These are phyloP conservation scores for Stachybotrys elegans DNA, from an alignment of 2,329 filamentous ascomycete genomes.

Conservation along the genomic window DNA sequence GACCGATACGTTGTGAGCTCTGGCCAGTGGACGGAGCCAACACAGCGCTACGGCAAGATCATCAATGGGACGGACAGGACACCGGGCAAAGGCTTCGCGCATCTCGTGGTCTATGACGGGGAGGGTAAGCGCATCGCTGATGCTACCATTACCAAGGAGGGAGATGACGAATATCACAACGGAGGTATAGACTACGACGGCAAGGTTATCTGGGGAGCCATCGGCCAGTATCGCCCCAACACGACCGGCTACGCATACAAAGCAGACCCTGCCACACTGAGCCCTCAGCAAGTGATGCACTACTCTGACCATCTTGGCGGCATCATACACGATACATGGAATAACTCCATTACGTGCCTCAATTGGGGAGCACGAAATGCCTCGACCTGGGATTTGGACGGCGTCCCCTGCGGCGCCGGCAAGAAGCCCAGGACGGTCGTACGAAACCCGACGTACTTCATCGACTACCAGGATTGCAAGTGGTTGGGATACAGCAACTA, in stretches of 20 bases:
- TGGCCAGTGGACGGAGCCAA: slow-evolving; percentile 36
- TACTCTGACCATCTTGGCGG: slow-evolving; percentile 40
- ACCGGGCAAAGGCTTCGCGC: slow-evolving; percentile 36
- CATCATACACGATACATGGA: slow-evolving; percentile 34
- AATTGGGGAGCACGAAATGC: slow-evolving; percentile 42
- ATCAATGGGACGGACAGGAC: slow-evolving; percentile 47
- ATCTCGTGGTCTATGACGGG: slow-evolving; percentile 39
- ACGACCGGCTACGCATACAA: slow-evolving; percentile 37
- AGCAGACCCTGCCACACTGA: slow-evolving; percentile 29
- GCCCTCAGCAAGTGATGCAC: slow-evolving; percentile 27
- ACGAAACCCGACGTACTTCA: slow-evolving; percentile 36
- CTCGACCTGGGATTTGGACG: slow-evolving; percentile 26
- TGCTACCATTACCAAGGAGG: slow-evolving; percentile 33
- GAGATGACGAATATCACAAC: slow-evolving; percentile 37
- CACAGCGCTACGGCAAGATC: slow-evolving; percentile 33
- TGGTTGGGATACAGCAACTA: slow-evolving; percentile 35
- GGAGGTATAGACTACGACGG: slow-evolving; percentile 46
- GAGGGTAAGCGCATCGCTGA: slow-evolving; percentile 37
- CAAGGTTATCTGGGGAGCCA: slow-evolving; percentile 37
- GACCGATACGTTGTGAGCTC: slow-evolving; percentile 40
- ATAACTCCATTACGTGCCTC: slow-evolving; percentile 30
- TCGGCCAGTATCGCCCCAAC: slow-evolving; percentile 43
- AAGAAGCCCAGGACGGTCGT: slow-evolving; percentile 8
- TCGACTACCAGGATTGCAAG: slow-evolving; percentile 49
- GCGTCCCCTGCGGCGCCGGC: slow-evolving; percentile 9